phyloP scores from a whole-genome alignment of 371 early-diverging fungal genomes.

The Actinomortierella ambigua region DNA sequence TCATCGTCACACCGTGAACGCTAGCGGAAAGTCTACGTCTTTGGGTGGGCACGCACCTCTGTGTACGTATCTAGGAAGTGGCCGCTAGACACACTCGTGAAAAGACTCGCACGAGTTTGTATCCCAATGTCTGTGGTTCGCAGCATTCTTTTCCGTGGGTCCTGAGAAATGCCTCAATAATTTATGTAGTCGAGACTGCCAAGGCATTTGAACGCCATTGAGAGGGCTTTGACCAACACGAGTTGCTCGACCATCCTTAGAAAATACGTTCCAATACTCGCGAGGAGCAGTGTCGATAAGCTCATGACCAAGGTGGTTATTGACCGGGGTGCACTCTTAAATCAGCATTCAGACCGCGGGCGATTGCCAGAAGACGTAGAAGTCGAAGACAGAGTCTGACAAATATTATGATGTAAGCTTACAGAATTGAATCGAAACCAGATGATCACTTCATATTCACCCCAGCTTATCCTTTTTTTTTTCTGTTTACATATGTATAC shows the following conservation, averaged over 20 bases:
- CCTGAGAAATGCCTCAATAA: too few species aligned
- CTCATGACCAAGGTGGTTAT: too few species aligned
- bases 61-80: too few species aligned
- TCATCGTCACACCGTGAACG: too few species aligned
- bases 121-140: too few species aligned
- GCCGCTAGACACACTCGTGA: too few species aligned
- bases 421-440: background rate
- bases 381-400: conserved; percentile 5
- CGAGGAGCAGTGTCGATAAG: background rate
- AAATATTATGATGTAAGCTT: conserved; percentile 15
- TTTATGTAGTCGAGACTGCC: background rate
- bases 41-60: too few species aligned
- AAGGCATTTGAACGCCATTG: background rate
- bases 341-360: too few species aligned
- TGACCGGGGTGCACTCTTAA: too few species aligned
- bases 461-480: background rate
- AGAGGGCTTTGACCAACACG: conserved; percentile 1
- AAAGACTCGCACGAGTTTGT: too few species aligned
- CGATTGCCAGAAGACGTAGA: background rate
- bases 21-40: too few species aligned
- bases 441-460: background rate
- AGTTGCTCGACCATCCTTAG: background rate
- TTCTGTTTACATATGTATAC: background rate
- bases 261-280: conserved; percentile 1
- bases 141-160: too few species aligned